These are phyloP conservation scores for Iberis amara DNA, from an alignment of 441 rosid genomes.

Conservation along the genomic window DNA sequence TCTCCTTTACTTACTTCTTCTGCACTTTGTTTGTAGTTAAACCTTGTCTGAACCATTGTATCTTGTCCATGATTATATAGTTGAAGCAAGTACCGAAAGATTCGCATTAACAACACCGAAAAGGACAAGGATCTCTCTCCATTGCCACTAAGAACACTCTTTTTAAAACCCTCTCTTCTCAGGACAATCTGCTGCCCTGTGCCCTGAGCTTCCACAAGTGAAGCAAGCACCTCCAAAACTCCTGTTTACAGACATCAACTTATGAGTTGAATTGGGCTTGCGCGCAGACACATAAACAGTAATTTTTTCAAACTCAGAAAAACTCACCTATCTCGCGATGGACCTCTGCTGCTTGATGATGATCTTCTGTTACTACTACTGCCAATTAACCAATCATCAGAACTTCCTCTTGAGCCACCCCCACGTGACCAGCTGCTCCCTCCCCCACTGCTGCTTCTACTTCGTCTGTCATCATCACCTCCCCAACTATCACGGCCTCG, in stretches of 20 bases:
- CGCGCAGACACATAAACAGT: neutral
- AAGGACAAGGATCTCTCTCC: slow-evolving; percentile 20
- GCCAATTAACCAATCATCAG: slow-evolving; percentile 74
- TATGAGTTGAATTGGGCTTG: neutral
- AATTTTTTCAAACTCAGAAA: neutral
- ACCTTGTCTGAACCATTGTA: slow-evolving; percentile 25
- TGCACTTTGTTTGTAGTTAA: slow-evolving; percentile 22
- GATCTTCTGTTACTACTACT: slow-evolving; percentile 38
- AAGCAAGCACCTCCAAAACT: slow-evolving; percentile 83
- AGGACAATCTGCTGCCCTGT: slow-evolving; percentile 90
- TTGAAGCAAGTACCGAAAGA: slow-evolving; percentile 22
- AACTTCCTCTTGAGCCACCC: slow-evolving; percentile 45
- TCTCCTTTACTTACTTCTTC: slow-evolving; percentile 21
- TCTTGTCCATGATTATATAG: slow-evolving; percentile 18
- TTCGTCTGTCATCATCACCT: slow-evolving; percentile 53
- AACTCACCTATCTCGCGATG: slow-evolving; percentile 58
- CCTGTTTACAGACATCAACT: slow-evolving; percentile 31
- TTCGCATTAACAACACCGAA: slow-evolving; percentile 26
- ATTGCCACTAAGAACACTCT: neutral
- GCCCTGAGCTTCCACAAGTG: slow-evolving; percentile 75
- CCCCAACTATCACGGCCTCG: slow-evolving; percentile 52
- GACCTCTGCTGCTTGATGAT: slow-evolving; percentile 50
- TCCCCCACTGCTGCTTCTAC: slow-evolving; percentile 39
- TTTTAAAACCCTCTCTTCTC: slow-evolving; percentile 40
- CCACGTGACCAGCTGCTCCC: slow-evolving; percentile 47